Evolutionary conservation across 2,329 filamentous ascomycete genomes (phyloP), one percentile per base, ranked within the genome.

Genomic region (Clarireedia sp.): DNA sequence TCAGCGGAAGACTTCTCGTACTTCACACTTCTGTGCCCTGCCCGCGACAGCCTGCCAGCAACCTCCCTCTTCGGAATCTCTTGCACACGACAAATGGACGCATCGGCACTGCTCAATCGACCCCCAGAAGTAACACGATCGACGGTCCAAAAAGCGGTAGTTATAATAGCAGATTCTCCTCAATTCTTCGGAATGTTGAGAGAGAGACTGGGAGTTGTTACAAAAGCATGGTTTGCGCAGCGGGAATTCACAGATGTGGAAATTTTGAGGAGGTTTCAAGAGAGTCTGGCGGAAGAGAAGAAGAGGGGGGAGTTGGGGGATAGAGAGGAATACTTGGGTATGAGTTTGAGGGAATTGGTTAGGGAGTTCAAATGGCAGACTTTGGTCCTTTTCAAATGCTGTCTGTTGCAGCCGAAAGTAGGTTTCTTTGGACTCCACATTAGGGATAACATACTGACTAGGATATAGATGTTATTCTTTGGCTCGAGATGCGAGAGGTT

Each of bases 1-100:
- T 85, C 89, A 21, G 87, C 86, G 56, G 94, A 99, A 73, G 94
- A 97, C 73, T 99, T 97, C 75, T 96, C 91, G 51, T 99, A 99
- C 75, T 99, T 99, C 71, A 97, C 92, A 8, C 83, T 99, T 51
- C 79, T 90, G 57, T 82, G 83, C 29, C 82, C 85, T 47, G 78
- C 77, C 54, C 77, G 73, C 60, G 72, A 72, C 51, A 65, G 70
- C 19, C 68, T 74, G 36, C 81, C 85, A 6, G 82, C 83, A 29
- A 90, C 89, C 2, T 95, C 90, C 23, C 82, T 99, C 21, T 99
- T 99, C 69, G 94, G 94, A 59, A 96, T 99, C 68, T 88, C 90
- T 17, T 99, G 94, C 71, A 96, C 92, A 16, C 82, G 92, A 57
- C 94, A 97, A 73, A 80, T 99, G 66, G 89, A 95, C 67, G 81